phyloP scores from a whole-genome alignment of 164 flowering plant species.

The Macadamia tetraphylla region DNA sequence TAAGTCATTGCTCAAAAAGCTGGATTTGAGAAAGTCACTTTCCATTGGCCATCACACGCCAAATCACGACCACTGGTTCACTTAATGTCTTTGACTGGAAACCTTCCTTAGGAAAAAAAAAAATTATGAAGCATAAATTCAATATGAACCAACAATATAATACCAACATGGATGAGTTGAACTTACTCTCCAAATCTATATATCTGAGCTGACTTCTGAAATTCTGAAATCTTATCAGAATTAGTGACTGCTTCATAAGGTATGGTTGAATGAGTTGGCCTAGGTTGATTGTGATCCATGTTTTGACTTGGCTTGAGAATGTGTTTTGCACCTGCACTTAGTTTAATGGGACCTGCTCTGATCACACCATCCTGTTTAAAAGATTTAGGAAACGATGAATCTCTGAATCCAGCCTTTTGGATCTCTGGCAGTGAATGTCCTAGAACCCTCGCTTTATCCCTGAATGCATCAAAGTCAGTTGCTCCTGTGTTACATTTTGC shows the following conservation, averaged over 20 bases:
- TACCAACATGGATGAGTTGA: background rate
- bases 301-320: constrained; percentile 44
- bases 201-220: constrained; percentile 33
- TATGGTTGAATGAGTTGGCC: constrained; percentile 35
- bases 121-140: background rate
- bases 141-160: background rate
- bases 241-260: constrained; percentile 24
- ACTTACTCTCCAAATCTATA: constrained; percentile 31
- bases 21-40: background rate
- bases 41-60: background rate
- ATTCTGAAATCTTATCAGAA: constrained; percentile 21
- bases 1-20: background rate
- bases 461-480: constrained; percentile 14
- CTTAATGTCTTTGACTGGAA: background rate
- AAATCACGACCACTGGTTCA: background rate
- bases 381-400: constrained; percentile 12
- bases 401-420: constrained; percentile 8
- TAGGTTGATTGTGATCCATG: constrained; percentile 28
- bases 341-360: constrained; percentile 46
- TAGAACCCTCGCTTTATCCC: constrained; percentile 15
- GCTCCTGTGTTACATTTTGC: constrained; percentile 2
- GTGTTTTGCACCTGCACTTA: constrained; percentile 60
- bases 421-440: constrained; percentile 7
- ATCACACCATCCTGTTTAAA: constrained; percentile 16
- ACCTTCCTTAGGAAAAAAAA: background rate